These are phyloP conservation scores for Pythium diclinum DNA, from an alignment of 352 stramenopile genomes.

Conservation along the genomic window DNA sequence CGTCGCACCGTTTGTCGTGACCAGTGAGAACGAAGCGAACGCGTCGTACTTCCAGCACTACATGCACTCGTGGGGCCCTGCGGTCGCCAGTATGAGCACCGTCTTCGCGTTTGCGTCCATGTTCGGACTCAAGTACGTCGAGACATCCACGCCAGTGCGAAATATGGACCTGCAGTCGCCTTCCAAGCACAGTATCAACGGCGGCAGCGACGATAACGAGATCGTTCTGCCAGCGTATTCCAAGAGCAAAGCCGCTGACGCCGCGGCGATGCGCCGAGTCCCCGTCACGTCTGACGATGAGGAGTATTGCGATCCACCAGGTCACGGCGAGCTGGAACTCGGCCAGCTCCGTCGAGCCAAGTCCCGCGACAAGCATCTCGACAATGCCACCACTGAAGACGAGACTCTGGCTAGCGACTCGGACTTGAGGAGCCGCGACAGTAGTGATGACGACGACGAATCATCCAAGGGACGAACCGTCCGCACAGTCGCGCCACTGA, in stretches of 20 bases:
- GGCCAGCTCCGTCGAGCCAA: constrained; percentile 15
- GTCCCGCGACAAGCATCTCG: constrained; percentile 11
- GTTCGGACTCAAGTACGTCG: constrained; percentile 49
- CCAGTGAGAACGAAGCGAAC: constrained; percentile 7
- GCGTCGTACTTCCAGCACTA: constrained; percentile 46
- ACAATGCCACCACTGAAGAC: constrained; percentile 16
- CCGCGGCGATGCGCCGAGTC: neutral
- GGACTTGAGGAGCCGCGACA: constrained; percentile 16
- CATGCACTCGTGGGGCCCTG: constrained; percentile 45
- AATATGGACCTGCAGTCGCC: neutral
- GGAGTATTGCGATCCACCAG: constrained; percentile 12
- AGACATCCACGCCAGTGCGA: constrained; percentile 14
- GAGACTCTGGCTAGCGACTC: constrained; percentile 24
- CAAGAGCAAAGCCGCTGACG: constrained; percentile 6
- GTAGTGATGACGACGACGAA: constrained; percentile 15
- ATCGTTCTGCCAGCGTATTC: constrained; percentile 2
- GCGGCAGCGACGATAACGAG: constrained; percentile 1
- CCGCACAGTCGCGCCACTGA: neutral
- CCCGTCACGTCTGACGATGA: constrained; percentile 6
- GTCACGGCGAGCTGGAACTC: constrained; percentile 16
- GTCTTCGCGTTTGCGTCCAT: constrained; percentile 51
- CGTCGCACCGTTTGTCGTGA: constrained; percentile 34
- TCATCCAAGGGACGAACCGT: neutral
- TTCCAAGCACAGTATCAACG: constrained; percentile 17
- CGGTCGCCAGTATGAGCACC: constrained; percentile 49